Conservation (phyloP, 805 yeast species). For the Kuraishia molischiana region DNA sequence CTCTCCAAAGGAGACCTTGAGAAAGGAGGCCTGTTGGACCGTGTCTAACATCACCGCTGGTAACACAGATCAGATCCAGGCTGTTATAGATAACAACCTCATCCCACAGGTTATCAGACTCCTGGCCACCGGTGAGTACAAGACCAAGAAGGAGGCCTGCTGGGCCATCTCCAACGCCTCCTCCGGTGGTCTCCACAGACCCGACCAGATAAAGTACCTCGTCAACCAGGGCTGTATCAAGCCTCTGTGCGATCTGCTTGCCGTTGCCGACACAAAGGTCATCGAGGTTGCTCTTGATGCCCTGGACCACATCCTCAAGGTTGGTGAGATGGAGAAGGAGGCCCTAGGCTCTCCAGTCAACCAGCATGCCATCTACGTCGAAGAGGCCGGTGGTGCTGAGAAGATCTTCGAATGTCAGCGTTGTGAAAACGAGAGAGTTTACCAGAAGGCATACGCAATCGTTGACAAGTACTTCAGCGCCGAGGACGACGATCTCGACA, state of each 20-base stretch:
- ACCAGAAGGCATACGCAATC: conserved; percentile 81
- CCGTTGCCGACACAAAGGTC: conserved; percentile 82
- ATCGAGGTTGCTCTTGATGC: conserved; percentile 95
- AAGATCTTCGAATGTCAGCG: conserved; percentile 89
- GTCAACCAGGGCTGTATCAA: conserved; percentile 95
- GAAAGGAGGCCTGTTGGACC: conserved; percentile 99
- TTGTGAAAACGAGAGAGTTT: conserved; percentile 85
- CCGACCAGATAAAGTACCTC: conserved; percentile 88
- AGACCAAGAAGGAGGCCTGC: conserved; percentile 97
- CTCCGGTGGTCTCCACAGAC: conserved; percentile 85
- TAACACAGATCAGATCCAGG: conserved; percentile 89
- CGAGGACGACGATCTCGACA: conserved; percentile 68
- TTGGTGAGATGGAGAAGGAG: conserved; percentile 91
- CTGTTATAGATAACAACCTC: conserved; percentile 90
- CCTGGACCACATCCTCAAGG: conserved; percentile 82
- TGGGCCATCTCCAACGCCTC: conserved; percentile 99
- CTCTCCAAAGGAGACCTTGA: conserved; percentile 83
- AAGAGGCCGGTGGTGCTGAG: conserved; percentile 98
- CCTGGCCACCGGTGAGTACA: conserved; percentile 76
- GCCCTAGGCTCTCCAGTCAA: conserved; percentile 58
- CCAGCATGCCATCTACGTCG: conserved; percentile 84
- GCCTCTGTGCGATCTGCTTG: conserved; percentile 88
- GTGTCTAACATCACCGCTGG: conserved; percentile 98
- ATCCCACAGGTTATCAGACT: conserved; percentile 84
- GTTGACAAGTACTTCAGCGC: conserved; percentile 88